These are phyloP conservation scores for Trametes cinnabarina DNA, from an alignment of 768 basidiomycete species.

Conservation along the genomic window DNA sequence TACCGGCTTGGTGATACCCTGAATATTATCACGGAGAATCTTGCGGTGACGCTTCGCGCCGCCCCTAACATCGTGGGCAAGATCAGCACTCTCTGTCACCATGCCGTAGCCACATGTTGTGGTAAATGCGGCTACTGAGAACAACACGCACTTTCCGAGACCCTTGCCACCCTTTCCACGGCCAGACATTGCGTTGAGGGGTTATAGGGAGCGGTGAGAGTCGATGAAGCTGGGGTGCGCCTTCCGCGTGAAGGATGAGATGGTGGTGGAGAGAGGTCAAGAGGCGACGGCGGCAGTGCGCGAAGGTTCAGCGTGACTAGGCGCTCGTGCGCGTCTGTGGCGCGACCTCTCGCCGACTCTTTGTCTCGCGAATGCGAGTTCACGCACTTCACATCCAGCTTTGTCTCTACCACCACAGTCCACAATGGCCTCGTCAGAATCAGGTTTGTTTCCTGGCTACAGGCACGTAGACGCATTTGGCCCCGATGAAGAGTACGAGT, in stretches of 20 bases:
- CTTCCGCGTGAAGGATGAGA: background rate
- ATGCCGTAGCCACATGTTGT: background rate
- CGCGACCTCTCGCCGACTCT: no score
- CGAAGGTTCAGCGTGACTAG: background rate
- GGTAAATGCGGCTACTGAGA: background rate
- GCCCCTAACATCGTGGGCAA: slow-evolving; percentile 67
- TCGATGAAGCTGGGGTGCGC: slow-evolving; percentile 1
- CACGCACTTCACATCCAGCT: background rate
- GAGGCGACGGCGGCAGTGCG: slow-evolving; percentile 12
- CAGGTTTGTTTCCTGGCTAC: slow-evolving; percentile 53
- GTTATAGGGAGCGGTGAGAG: slow-evolving; percentile 23
- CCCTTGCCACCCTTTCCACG: slow-evolving; percentile 94
- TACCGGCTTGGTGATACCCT: slow-evolving; percentile 63
- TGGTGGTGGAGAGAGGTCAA: slow-evolving; percentile 16
- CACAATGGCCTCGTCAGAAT: background rate
- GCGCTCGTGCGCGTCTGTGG: background rate
- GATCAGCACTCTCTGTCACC: slow-evolving; percentile 23
- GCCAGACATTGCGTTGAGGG: slow-evolving; percentile 72
- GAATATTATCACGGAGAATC: slow-evolving; percentile 84
- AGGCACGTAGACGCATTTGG: slow-evolving; percentile 67
- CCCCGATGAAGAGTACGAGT: slow-evolving; percentile 64
- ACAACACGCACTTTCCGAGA: slow-evolving; percentile 33
- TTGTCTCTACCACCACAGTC: background rate
- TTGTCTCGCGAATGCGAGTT: background rate
- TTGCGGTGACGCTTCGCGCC: slow-evolving; percentile 96